phyloP scores from a whole-genome alignment of 139 green algal genomes.

The Pleodorina starrii region DNA sequence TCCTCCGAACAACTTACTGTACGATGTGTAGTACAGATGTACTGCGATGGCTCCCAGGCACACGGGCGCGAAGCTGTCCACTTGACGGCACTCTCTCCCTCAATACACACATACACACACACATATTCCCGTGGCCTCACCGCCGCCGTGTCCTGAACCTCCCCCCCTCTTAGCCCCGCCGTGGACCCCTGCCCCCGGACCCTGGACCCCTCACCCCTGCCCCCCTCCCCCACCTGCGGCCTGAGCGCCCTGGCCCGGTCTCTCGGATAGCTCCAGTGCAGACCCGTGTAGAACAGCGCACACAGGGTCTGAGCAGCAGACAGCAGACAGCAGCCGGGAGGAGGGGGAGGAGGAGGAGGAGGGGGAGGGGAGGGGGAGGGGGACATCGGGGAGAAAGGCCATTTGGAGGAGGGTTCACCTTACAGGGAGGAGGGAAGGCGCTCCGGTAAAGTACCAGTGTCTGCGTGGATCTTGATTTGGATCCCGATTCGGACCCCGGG shows the following conservation, averaged over 20 bases:
- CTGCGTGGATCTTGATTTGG: too few species aligned
- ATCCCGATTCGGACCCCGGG: too few species aligned
- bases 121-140: background rate
- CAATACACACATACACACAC: background rate
- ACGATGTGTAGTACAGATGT: background rate
- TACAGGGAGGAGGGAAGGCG: too few species aligned
- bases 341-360: too few species aligned
- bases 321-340: too few species aligned
- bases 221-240: constrained; percentile 34
- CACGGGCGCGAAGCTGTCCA: background rate
- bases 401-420: too few species aligned
- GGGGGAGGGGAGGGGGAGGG: background rate
- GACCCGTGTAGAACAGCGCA: constrained; percentile 61
- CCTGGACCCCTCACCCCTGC: too few species aligned
- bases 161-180: too few species aligned
- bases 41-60: background rate
- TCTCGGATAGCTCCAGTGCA: constrained; percentile 65
- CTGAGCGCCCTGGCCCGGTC: constrained; percentile 50
- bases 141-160: background rate
- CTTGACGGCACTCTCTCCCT: background rate
- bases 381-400: too few species aligned
- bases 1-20: background rate
- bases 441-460: too few species aligned
- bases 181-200: too few species aligned
- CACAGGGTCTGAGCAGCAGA: constrained; percentile 64